These are phyloP conservation scores for Fraxinus dipetala DNA, from an alignment of 305 asterid species.

Conservation along the genomic window DNA sequence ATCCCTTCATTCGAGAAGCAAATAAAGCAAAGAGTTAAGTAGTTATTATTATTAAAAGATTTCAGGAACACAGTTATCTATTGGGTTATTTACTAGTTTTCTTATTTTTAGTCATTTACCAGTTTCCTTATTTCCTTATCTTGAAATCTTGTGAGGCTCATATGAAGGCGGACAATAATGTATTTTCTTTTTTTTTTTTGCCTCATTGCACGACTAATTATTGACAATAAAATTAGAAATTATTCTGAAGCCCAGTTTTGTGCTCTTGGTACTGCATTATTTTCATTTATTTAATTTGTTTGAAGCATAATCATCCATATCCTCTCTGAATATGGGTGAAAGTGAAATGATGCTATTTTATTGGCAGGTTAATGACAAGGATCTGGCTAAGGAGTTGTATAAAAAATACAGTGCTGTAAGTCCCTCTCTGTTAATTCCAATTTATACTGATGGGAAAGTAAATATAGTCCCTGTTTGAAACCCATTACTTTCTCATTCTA, in stretches of 20 bases:
- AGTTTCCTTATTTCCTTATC: not conserved
- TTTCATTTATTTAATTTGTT: constrained; percentile 10
- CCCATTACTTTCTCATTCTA: no score
- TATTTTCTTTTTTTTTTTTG: constrained; percentile 8
- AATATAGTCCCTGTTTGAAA: not conserved
- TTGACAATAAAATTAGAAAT: not conserved
- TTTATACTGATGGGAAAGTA: not conserved
- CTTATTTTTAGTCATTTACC: not conserved
- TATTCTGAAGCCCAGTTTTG: not conserved
- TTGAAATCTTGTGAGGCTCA: not conserved
- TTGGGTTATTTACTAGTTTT: not conserved
- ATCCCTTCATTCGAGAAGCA: not conserved
- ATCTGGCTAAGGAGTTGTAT: constrained; percentile 87
- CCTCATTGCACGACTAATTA: not conserved
- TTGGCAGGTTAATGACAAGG: constrained; percentile 74
- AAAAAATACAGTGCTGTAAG: constrained; percentile 91
- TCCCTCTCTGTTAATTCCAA: constrained; percentile 15
- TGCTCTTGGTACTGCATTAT: constrained; percentile 2
- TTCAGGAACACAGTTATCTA: not conserved
- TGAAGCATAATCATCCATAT: constrained; percentile 7
- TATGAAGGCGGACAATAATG: not conserved
- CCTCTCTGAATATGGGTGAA: constrained; percentile 12
- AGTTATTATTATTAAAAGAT: not conserved
- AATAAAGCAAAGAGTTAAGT: not conserved
- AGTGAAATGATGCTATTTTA: constrained; percentile 26